Percentiles rank a stretch among this genome's conserved stretches.
These are phyloP conservation scores for Malassezia cuniculi DNA, from an alignment of 1,284 basidiomycete species.

Conservation along the genomic window DNA sequence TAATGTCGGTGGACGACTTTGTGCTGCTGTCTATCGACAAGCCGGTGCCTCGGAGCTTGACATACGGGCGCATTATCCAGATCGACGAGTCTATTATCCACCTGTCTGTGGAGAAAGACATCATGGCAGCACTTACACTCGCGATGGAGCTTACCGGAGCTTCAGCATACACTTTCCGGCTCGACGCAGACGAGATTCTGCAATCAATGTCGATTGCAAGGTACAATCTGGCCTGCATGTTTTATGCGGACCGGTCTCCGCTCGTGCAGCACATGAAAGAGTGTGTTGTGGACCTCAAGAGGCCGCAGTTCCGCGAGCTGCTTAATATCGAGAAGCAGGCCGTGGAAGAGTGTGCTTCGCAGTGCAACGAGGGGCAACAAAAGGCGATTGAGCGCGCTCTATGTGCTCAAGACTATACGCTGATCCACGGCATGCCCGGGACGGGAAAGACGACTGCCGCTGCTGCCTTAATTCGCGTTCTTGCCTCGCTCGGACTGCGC, in stretches of 20 bases:
- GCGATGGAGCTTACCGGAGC: constrained; percentile 10
- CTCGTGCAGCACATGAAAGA: constrained; percentile 27
- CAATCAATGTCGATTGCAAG: constrained; percentile 75
- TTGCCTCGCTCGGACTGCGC: constrained; percentile 69
- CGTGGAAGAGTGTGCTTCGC: constrained; percentile 17
- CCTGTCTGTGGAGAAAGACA: constrained; percentile 65
- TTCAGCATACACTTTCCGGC: constrained; percentile 56
- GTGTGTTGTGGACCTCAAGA: constrained; percentile 66
- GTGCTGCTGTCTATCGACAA: constrained; percentile 63
- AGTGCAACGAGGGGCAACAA: constrained; percentile 59
- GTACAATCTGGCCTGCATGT: constrained; percentile 76
- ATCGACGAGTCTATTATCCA: constrained; percentile 54
- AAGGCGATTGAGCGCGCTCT: constrained; percentile 63
- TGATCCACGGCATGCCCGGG: constrained; percentile 93
- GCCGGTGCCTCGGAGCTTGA: constrained; percentile 1
- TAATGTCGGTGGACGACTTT: constrained; percentile 66
- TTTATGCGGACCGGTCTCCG: constrained; percentile 53
- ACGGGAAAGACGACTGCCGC: constrained; percentile 96
- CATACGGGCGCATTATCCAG: constrained; percentile 5
- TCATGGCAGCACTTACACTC: constrained; percentile 47
- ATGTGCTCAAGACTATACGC: constrained; percentile 70
- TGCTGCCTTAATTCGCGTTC: constrained; percentile 66
- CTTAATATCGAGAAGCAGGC: constrained; percentile 24
- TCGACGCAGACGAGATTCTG: constrained; percentile 84
- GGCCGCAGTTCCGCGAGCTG: constrained; percentile 53